Base-by-base conservation (phyloP, 2,329 filamentous ascomycete species). In the Nakataea oryzae region DNA sequence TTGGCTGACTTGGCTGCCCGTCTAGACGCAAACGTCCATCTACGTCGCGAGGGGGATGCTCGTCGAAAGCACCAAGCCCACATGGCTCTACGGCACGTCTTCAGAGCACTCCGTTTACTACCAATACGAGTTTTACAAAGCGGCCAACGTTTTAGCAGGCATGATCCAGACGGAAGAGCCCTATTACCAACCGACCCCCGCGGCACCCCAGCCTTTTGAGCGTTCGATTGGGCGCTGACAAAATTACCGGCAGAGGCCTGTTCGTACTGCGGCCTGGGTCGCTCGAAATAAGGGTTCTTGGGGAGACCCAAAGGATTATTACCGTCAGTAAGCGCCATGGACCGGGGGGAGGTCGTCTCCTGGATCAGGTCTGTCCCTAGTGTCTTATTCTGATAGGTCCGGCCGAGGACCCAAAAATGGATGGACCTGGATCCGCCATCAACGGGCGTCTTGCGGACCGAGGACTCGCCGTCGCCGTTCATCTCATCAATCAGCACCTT, bases 391-490 rank as follows among this genome's bases (percentile, higher is more conserved):
- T 29, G 21, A 21, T 57, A 32, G 14, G 13, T 17, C 6, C 3
- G 57, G 14, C 21, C 57, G 29, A 34, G 30, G 9, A n/a, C 57
- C 57, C 57, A 58, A 9, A 47, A 54, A 47, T 60, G 41, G 17
- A 60, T 41, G 65, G 93, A 91, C 58, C 95, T 93, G 61, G 92
- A 90, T 54, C 95, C 97, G 66, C 86, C 92, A 69, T 99, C 95
- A 76, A 99, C 95, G 80, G 97, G 99, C 77, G 99, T 95, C 66
- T 99, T 95, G n/a, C n/a, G n/a, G n/a, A n/a, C n/a, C n/a, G n/a
- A n/a, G n/a, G n/a, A n/a, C n/a, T n/a, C n/a, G n/a, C n/a, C n/a
- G 28, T 58, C 11, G 26, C n/a, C 26, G 58, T 8, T 29, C 2
- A 24, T 50, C 24, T 54, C 58, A 3, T 12, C 58, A n/a, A n/a